These are phyloP conservation scores for Cryptococcus amylolentus DNA, from an alignment of 1,284 basidiomycete genomes.

Conservation along the genomic window DNA sequence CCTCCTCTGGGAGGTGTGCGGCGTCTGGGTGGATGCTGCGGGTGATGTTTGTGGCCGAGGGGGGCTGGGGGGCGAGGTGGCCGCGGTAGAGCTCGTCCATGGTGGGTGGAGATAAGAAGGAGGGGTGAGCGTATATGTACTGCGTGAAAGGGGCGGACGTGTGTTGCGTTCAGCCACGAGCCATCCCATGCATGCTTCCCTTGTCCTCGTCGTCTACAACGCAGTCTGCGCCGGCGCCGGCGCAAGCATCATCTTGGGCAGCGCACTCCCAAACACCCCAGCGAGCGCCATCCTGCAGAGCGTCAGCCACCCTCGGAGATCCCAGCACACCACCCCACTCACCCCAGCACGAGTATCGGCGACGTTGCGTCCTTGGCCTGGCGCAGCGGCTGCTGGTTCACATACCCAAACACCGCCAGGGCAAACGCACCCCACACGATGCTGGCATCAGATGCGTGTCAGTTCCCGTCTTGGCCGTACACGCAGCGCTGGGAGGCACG, in stretches of 20 bases:
- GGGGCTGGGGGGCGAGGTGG: constrained; percentile 3
- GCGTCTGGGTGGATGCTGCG: constrained; percentile 4
- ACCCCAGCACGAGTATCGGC: constrained; percentile 40
- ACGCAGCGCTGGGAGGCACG: constrained; percentile 10
- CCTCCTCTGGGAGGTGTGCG: too few relatives aligned
- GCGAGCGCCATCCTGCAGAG: constrained; percentile 37
- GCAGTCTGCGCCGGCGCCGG: constrained; percentile 12
- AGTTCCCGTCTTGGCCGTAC: not conserved
- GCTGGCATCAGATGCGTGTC: constrained; percentile 13
- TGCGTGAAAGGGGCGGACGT: not conserved
- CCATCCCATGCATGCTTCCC: constrained; percentile 1
- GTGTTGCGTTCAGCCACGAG: not conserved
- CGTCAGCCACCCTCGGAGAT: not conserved
- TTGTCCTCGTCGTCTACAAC: not conserved
- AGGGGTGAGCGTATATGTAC: not conserved
- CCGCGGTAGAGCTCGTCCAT: constrained; percentile 22
- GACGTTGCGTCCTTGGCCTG: constrained; percentile 32
- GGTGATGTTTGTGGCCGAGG: constrained; percentile 7
- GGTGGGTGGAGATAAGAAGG: constrained; percentile 1
- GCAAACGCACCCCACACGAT: constrained; percentile 40
- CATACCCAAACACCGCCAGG: constrained; percentile 32
- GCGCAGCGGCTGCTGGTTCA: constrained; percentile 38
- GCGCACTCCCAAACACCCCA: constrained; percentile 34
- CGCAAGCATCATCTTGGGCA: constrained; percentile 38
- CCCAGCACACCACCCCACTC: constrained; percentile 11